Evolutionary conservation across 208 protist species (phyloP).

Genomic region (Crithidia mellificae): DNA sequence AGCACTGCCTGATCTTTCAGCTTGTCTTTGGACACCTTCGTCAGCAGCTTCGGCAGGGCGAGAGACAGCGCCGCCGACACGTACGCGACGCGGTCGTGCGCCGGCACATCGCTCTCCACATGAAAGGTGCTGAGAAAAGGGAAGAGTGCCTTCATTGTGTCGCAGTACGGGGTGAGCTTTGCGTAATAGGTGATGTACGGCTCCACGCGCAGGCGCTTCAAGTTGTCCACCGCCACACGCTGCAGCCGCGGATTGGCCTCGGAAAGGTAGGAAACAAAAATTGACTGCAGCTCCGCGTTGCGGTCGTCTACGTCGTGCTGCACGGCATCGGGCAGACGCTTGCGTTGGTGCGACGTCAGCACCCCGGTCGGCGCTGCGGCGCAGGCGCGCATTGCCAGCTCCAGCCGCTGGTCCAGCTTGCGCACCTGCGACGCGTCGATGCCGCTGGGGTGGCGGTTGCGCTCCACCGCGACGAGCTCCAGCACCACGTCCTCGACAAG

Average conservation of each 20-base stretch:
- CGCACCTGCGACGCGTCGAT: slow-evolving; percentile 49
- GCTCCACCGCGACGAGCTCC: slow-evolving; percentile 69
- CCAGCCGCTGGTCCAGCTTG: slow-evolving; percentile 71
- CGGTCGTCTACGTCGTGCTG: slow-evolving; percentile 30
- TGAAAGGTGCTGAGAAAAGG: slow-evolving; percentile 80
- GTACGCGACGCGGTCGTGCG: slow-evolving; percentile 62
- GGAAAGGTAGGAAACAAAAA: slow-evolving; percentile 64
- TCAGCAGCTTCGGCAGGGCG: slow-evolving; percentile 78
- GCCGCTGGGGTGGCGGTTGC: slow-evolving; percentile 60
- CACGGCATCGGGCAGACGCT: slow-evolving; percentile 16
- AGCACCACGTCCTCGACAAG: slow-evolving; percentile 72
- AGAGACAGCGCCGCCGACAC: slow-evolving; percentile 70
- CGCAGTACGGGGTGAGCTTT: slow-evolving; percentile 76
- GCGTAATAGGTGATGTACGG: slow-evolving; percentile 68
- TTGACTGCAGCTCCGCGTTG: slow-evolving; percentile 41
- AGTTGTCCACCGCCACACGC: slow-evolving; percentile 71
- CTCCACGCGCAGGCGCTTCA: slow-evolving; percentile 71
- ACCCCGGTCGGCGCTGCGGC: slow-evolving; percentile 44
- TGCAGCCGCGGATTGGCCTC: slow-evolving; percentile 70
- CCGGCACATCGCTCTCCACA: slow-evolving; percentile 65
- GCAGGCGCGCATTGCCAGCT: slow-evolving; percentile 74
- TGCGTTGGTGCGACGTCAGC: slow-evolving; percentile 34
- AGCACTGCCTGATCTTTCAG: slow-evolving; percentile 80
- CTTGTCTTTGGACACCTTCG: slow-evolving; percentile 73
- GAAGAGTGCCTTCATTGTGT: slow-evolving; percentile 79